Base-by-base conservation (phyloP, 192 early-diverging fungal species). In the Dissophora ornata region DNA sequence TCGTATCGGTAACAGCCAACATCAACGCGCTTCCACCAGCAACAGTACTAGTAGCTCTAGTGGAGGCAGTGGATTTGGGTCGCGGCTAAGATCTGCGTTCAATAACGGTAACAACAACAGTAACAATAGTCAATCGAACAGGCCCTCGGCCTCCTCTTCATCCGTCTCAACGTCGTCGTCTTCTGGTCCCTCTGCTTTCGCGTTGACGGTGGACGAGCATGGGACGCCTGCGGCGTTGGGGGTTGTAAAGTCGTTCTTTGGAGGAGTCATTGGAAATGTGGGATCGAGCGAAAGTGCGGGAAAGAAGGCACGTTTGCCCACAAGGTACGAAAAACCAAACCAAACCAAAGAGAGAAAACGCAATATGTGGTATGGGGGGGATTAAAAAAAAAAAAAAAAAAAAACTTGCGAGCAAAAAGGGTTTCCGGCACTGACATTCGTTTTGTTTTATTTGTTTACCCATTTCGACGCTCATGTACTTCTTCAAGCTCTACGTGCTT, bases 201-300 rank as follows among this genome's bases (percentile, higher is more conserved):
- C 71, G 10, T 44, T 75, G 0, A 55, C 63, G 1, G 18, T 44
- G 15, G 64, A 77, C 13, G 63, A 67, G 16, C 59, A 79, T 45
- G 68, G 57, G 26, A 78, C 54, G 16, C 62, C 67, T 24, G 80
- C 80, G 1, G 54, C 75, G 0, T 50, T 81, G 15, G 47, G 70
- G 0, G 58, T 82, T 6, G 57, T 94, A 4, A 83, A 85, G 45
- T 87, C 91, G 2, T 81, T 83, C 48, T 88, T 94, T 55, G 86
- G 83, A 28, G 81, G 92, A 0, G 80, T 85, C 33, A 67, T 79
- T 12, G 80, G 86, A 3, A 79, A 79, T 22, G 79, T 80, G 9
- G 85, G 87, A 30, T 80, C 64, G 2, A 61, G 64, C 4, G 73
- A 77, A 4, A 67, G 57, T 45, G 30, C 61, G 10, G 89, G 89